Conservation (phyloP, 805 yeast species). For the Tanozyma kutaoensis region DNA sequence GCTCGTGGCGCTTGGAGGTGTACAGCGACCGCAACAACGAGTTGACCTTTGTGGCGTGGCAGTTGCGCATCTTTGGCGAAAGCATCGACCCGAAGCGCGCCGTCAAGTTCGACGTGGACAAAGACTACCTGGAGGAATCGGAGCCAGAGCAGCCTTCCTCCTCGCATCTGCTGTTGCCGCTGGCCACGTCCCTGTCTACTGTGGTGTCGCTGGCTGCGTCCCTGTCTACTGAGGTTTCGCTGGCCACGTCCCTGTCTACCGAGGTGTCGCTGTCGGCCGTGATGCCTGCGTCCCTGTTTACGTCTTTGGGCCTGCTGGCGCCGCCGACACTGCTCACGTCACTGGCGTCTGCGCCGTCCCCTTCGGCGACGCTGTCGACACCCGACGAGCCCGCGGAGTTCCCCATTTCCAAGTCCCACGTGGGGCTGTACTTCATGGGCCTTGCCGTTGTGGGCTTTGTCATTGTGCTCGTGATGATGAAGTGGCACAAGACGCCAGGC, state of each 20-base stretch:
- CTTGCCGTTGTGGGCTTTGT: slow-evolving; percentile 47
- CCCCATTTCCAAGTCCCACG: slow-evolving; percentile 28
- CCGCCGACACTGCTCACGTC: too few species aligned
- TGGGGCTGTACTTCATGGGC: slow-evolving; percentile 49
- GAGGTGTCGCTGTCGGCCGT: too few species aligned
- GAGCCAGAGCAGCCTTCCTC: slow-evolving; percentile 3
- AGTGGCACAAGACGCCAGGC: slow-evolving; percentile 28
- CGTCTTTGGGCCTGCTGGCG: too few species aligned
- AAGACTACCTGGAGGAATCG: slow-evolving; percentile 31
- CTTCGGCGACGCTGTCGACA: neutral
- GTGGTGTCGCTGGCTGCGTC: too few species aligned
- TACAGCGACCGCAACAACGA: slow-evolving; percentile 16
- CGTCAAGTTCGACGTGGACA: slow-evolving; percentile 35
- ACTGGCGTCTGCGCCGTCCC: neutral
- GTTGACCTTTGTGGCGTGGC: slow-evolving; percentile 50
- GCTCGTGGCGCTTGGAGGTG: slow-evolving; percentile 73
- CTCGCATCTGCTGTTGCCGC: too few species aligned
- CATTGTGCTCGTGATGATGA: slow-evolving; percentile 31
- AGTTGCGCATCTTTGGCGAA: slow-evolving; percentile 73
- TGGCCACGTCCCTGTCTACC: too few species aligned
- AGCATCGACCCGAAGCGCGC: slow-evolving; percentile 51
- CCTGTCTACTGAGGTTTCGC: too few species aligned
- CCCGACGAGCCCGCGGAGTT: slow-evolving; percentile 1
- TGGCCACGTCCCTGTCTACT: too few species aligned
- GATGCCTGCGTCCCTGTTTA: too few species aligned